Base-by-base conservation (phyloP, 1,139 yeast genomes). In the Pichia terricola region DNA sequence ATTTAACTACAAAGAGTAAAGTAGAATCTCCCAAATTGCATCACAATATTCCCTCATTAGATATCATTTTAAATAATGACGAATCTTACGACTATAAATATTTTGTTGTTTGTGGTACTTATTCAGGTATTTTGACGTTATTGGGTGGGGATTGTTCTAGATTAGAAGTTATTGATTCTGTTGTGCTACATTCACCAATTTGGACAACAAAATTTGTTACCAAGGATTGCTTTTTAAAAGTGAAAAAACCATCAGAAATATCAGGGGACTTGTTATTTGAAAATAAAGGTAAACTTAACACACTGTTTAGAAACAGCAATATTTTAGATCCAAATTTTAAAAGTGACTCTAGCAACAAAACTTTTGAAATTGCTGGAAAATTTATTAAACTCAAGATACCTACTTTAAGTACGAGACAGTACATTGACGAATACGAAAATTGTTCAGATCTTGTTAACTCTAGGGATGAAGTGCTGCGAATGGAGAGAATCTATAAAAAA, bases 11-110 rank as follows among this genome's bases (percentile, higher is more conserved):
- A 10, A 16, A 16, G 6, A 16, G 11, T 7, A 7, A n/a, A 40
- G 59, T 62, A 2, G 62, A 61, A 32, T 63, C 77, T 3, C 74
- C 70, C 28, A 69, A 64, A 40, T 49, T 81, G 16, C 56, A 69
- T 9, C 81, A 78, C 53, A 81, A 81, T 53, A 68, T 81, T 11
- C 87, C 88, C 0, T 77, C 71, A 45, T 73, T 78, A 2, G 62
- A 72, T 28, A 67, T 78, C 44, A 51, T 73, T 3, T 11, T 7
- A 7, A n/a, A 10, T 7, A 28, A 28, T 3, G 5, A n/a, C 4
- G 53, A 53, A 5, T 16, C 22, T 16, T 16, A 16, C 22, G 22
- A 16, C 22, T 16, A 16, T 40, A 1, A 46, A 58, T 2, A 49
- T 53, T 10, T 53, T 57, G n/a, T 56, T 71, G 2, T 72, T 77